These are phyloP conservation scores for Perkinsela sp. DNA, from an alignment of 208 protist genomes.

Conservation along the genomic window DNA sequence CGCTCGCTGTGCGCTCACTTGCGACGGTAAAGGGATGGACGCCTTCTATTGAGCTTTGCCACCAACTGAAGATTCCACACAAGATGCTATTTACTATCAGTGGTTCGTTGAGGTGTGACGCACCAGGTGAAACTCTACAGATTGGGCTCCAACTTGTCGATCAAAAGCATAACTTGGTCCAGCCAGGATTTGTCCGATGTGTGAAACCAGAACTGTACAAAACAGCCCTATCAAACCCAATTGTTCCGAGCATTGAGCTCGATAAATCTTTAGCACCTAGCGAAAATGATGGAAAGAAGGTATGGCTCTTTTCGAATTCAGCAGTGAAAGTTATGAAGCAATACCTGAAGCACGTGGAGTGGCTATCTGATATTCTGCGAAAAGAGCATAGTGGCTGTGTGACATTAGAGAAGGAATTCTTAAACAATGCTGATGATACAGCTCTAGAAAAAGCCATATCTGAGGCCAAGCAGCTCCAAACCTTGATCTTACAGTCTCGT, in stretches of 20 bases:
- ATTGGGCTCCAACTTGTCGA: background rate
- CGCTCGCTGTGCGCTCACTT: background rate
- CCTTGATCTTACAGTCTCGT: background rate
- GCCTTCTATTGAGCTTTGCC: background rate
- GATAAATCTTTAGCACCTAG: too few relatives aligned
- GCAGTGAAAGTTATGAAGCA: conserved; percentile 20
- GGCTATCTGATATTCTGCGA: conserved; percentile 12
- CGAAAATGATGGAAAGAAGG: too few relatives aligned
- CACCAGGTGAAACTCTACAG: background rate
- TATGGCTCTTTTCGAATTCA: conserved; percentile 45
- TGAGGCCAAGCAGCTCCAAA: background rate
- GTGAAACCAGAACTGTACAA: too few relatives aligned
- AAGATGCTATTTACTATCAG: background rate
- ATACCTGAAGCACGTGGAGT: conserved; percentile 26
- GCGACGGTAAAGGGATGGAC: background rate
- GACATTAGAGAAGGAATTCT: background rate
- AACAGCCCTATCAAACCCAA: too few relatives aligned
- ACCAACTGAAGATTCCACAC: background rate
- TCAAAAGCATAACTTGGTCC: background rate
- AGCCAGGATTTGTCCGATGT: too few relatives aligned
- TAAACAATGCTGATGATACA: background rate
- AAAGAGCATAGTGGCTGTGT: background rate
- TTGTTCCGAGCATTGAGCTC: too few relatives aligned
- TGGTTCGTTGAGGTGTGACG: background rate
- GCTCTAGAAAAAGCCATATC: background rate